Base-by-base conservation (phyloP, 768 basidiomycete genomes). In the Pisolithus tinctorius region DNA sequence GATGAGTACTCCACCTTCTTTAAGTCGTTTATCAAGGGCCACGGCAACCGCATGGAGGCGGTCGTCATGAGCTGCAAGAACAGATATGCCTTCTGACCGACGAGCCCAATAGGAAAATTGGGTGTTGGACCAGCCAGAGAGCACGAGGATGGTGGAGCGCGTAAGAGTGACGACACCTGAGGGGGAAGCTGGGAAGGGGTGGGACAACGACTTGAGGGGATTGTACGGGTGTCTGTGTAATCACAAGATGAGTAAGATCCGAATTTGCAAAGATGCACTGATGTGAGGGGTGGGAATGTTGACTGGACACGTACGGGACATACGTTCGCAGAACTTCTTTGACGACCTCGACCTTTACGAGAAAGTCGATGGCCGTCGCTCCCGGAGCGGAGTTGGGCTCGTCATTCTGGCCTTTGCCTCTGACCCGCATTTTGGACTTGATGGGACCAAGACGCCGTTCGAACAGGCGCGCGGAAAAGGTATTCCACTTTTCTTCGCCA, bases 61-160 rank as follows among this genome's bases (percentile, higher is more conserved):
- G 37, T 63, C 61, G 54, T 77, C 75, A 41, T 72, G 68, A 37
- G 64, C 54, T 14, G 70, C 66, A 29, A 77, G 68, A 37, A 78
- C 76, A 45, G 75, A 76, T 42, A 77, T 71, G 27, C 74, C 76
- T 59, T 78, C 77, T 5, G 71, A 63, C 29, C 75, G 74, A 47
- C 75, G 74, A n/a, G 75, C 74, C 77, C 75, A 77, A 53, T 78
- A 78, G 43, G 75, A 78, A 46, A 77, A 77, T 51, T 78, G 77
- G 8, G 75, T 77, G 46, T 78, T 77, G 17, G 76, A 78, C 75
- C 75, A 78, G 52, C 75, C 75, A 5, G 75, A 76, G 46, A 77
- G 69, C 42, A 71, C 62, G 46, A 77, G 72, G 47, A 77, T 71
- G 41, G 74, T 73, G 37, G 74, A 70, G 40, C 77, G 73, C 23